phyloP scores from a whole-genome alignment of 805 yeast species.

The Schwanniomyces sp. region DNA sequence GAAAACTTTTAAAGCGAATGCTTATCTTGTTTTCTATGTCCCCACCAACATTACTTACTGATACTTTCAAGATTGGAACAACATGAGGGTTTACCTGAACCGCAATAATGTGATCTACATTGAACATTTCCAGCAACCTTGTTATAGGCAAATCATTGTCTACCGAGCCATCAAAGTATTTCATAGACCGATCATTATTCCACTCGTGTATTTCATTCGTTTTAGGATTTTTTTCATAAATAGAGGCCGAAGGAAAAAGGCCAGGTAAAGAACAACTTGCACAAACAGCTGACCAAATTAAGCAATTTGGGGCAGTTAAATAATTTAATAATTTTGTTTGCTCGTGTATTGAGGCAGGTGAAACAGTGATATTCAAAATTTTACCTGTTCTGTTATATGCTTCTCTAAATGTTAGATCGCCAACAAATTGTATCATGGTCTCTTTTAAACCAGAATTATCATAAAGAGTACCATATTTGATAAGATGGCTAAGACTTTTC shows the following conservation, averaged over 20 bases:
- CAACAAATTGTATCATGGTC: constrained; percentile 77
- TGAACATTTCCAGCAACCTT: constrained; percentile 91
- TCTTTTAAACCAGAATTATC: constrained; percentile 69
- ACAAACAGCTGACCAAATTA: constrained; percentile 87
- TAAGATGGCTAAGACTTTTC: constrained; percentile 47
- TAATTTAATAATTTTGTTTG: constrained; percentile 83
- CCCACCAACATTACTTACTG: constrained; percentile 69
- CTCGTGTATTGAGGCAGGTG: constrained; percentile 87
- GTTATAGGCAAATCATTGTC: constrained; percentile 92
- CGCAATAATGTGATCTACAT: constrained; percentile 95
- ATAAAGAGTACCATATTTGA: constrained; percentile 88
- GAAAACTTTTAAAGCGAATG: constrained; percentile 50
- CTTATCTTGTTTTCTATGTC: constrained; percentile 61
- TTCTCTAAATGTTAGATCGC: constrained; percentile 90
- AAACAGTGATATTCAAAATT: constrained; percentile 90
- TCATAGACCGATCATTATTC: constrained; percentile 69
- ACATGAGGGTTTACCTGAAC: constrained; percentile 98
- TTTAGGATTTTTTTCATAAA: constrained; percentile 76
- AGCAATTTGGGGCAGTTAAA: constrained; percentile 76
- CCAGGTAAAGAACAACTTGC: constrained; percentile 96
- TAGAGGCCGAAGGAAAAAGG: constrained; percentile 80
- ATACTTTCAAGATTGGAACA: constrained; percentile 75
- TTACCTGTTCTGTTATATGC: constrained; percentile 93
- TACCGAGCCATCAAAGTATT: constrained; percentile 94
- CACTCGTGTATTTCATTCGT: constrained; percentile 78